These are phyloP conservation scores for Camelina laxa DNA, from an alignment of 345 rosid species.

Conservation along the genomic window DNA sequence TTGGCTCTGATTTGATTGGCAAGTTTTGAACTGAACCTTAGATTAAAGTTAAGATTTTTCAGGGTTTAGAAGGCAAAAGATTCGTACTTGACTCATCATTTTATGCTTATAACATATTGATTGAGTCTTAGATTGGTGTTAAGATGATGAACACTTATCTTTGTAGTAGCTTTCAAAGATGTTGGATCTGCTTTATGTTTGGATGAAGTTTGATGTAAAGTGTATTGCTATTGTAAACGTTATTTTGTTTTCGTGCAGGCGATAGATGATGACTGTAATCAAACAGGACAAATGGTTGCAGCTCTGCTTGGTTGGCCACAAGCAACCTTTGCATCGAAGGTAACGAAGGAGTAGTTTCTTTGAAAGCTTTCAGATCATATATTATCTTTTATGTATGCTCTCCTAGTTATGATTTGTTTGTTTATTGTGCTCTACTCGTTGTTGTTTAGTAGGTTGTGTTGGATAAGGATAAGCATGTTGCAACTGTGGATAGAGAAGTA, in stretches of 20 bases:
- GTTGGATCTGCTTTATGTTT: not conserved
- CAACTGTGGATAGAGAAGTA: conserved; percentile 89
- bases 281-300: conserved; percentile 98
- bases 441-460: conserved; percentile 72
- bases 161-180: not conserved
- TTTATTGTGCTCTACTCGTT: conserved; percentile 11
- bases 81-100: not conserved
- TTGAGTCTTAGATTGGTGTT: conserved; percentile 9
- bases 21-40: not conserved
- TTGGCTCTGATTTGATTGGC: not conserved
- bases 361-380: not conserved
- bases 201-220: not conserved
- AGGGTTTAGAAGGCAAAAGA: not conserved
- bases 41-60: conserved; percentile 1
- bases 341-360: conserved; percentile 29
- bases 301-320: conserved; percentile 96
- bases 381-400: not conserved
- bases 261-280: conserved; percentile 98
- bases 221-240: not conserved
- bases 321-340: conserved; percentile 97
- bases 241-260: conserved; percentile 48
- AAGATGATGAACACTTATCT: conserved; percentile 21
- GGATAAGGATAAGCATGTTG: conserved; percentile 71
- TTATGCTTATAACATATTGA: not conserved
- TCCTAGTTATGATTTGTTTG: not conserved